A percentile compares a stretch with the other conserved stretches of the same genome.
These are phyloP conservation scores for Colletotrichum sojae DNA, from an alignment of 2,329 filamentous ascomycete species.

Conservation along the genomic window DNA sequence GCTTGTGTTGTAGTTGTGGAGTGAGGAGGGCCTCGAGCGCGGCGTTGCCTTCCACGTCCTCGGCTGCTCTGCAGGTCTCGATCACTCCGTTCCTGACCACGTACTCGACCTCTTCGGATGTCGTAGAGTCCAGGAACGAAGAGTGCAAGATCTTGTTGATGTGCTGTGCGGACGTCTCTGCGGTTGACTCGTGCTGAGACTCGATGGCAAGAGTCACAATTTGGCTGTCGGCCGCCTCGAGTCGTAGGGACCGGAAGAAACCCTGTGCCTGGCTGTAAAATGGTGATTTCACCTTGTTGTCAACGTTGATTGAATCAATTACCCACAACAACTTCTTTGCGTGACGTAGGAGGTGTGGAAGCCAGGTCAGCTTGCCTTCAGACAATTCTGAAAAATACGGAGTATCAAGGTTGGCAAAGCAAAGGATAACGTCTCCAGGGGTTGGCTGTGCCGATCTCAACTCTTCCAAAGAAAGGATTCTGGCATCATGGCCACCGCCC, in stretches of 20 bases:
- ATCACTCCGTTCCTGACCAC: not conserved
- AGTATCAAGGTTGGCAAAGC: not conserved
- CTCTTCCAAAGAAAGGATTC: not conserved
- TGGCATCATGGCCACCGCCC: not conserved
- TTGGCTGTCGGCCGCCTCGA: not conserved
- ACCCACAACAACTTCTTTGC: slow-evolving; percentile 1
- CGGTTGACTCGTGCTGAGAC: not conserved
- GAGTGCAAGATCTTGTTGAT: too few relatives aligned
- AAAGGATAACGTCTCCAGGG: not conserved
- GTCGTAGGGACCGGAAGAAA: not conserved
- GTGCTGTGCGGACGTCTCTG: too few relatives aligned
- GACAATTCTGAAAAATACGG: not conserved
- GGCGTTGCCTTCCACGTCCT: not conserved
- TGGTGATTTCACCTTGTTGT: not conserved
- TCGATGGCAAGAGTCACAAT: not conserved
- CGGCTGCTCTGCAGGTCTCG: not conserved
- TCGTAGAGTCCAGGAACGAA: too few relatives aligned
- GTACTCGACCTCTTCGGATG: not conserved
- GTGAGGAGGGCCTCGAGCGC: not conserved
- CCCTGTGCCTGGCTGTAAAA: not conserved
- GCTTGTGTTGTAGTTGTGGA: not conserved
- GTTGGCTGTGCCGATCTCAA: not conserved
- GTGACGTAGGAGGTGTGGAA: not conserved
- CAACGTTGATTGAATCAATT: not conserved
- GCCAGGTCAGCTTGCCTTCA: not conserved